Evolutionary conservation across 2,329 filamentous ascomycete genomes (phyloP), one percentile per base, ranked within the genome.

Genomic region (Thyridium curvatum): DNA sequence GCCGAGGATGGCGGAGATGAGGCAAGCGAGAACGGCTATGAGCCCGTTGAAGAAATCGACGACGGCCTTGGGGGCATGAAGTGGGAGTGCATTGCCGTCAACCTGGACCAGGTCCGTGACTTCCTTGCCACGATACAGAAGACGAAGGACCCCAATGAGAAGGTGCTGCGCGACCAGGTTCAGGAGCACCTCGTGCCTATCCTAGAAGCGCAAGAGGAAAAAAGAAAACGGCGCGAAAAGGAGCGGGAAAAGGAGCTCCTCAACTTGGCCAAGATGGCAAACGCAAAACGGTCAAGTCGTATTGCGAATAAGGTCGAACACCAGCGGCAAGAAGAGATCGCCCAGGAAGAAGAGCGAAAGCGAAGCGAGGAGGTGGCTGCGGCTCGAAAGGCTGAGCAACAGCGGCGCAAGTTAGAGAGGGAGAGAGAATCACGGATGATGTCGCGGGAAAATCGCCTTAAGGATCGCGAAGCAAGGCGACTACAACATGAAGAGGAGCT

Each of bases 11-110:
- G 54, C 46, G 57, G 65, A 41, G 56, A 63, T n/a, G 53, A 59
- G 31, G 48, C 47, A 10, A 48, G 48, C 3, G 46, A 47, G 7
- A 41, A 42, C 10, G 48, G 41, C 12, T 13, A 13, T 10, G 18
- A 37, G 45, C 7, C 48, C 58, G 8, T 45, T 0, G 35, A 42
- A 9, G 39, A 34, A 4, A 16, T 3, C 8, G 73, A 84, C 41
- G 75, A 86, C 46, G 80, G 82, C 1, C 72, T 91, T 14, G 85
- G 82, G 14, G 83, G 80, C 7, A 84, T 83, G 63, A 86, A 76
- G 44, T 98, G 93, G 91, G 89, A 96, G 58, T 96, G 90, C 53
- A 55, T 98, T 32, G 93, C 89, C 30, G 76, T 95, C 39, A 87
- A 83, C 1, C 65, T 94, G 15, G 69, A 81, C 14, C 87, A 98